These are phyloP conservation scores for Meyerozyma elateridarum DNA, from an alignment of 1,139 yeast species.

Conservation along the genomic window DNA sequence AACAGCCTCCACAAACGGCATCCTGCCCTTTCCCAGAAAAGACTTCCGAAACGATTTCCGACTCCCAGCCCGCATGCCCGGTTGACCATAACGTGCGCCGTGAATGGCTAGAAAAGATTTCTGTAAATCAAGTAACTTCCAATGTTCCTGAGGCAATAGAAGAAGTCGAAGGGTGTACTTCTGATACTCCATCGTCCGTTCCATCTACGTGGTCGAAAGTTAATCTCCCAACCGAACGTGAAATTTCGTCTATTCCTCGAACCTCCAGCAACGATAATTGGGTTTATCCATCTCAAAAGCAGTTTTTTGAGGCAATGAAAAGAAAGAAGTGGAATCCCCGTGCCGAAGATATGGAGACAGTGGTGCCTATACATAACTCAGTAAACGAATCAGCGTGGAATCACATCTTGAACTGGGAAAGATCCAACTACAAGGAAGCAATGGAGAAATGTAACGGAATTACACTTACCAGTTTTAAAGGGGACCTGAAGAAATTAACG, in stretches of 20 bases:
- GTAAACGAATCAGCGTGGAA: slow-evolving; percentile 94
- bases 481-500: slow-evolving; percentile 77
- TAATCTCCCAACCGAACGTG: slow-evolving; percentile 61
- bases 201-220: slow-evolving; percentile 21
- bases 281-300: slow-evolving; percentile 95
- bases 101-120: slow-evolving; percentile 23
- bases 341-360: slow-evolving; percentile 78
- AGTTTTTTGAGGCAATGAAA: slow-evolving; percentile 90
- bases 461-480: slow-evolving; percentile 79
- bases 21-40: slow-evolving; percentile 6
- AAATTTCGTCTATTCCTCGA: slow-evolving; percentile 79
- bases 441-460: slow-evolving; percentile 69
- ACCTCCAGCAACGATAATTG: slow-evolving; percentile 64
- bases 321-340: slow-evolving; percentile 86
- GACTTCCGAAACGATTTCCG: slow-evolving; percentile 6
- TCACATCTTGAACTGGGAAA: slow-evolving; percentile 82
- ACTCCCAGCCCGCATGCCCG: slow-evolving; percentile 19
- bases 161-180: slow-evolving; percentile 40
- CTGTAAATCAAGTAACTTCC: slow-evolving; percentile 21
- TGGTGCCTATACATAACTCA: slow-evolving; percentile 90
- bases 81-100: slow-evolving; percentile 21
- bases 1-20: slow-evolving; percentile 18
- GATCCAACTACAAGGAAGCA: slow-evolving; percentile 49
- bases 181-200: slow-evolving; percentile 21
- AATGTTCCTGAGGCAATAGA: slow-evolving; percentile 35